Conservation (phyloP, 345 rosid genomes). For the Noccaea bulbosa region DNA sequence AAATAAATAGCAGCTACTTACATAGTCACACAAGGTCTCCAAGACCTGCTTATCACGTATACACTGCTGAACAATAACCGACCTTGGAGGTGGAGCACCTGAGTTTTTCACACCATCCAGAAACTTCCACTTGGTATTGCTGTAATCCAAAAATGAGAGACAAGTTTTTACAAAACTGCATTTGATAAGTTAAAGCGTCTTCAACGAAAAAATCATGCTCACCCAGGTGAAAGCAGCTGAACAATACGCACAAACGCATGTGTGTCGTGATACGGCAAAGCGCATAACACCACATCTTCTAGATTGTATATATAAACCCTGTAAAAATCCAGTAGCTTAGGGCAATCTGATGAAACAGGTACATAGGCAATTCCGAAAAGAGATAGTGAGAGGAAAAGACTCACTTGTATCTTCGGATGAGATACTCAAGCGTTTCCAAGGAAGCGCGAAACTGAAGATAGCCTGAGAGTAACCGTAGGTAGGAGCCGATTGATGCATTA, state of each 20-base stretch:
- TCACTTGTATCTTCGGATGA: constrained; percentile 90
- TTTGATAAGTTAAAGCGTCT: neutral
- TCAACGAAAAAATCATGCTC: constrained; percentile 28
- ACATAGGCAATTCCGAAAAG: constrained; percentile 4
- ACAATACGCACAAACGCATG: constrained; percentile 81
- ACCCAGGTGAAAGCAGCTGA: constrained; percentile 79
- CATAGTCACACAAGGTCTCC: constrained; percentile 81
- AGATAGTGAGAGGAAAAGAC: constrained; percentile 20
- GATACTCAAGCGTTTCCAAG: constrained; percentile 83
- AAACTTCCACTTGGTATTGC: constrained; percentile 91
- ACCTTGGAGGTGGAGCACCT: constrained; percentile 89
- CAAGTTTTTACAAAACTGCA: constrained; percentile 8
- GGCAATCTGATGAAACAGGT: neutral
- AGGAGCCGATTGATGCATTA: constrained; percentile 59
- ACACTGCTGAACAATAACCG: constrained; percentile 87
- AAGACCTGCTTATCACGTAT: constrained; percentile 79
- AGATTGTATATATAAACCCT: constrained; percentile 79
- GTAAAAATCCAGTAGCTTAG: constrained; percentile 41
- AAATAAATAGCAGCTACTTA: constrained; percentile 47
- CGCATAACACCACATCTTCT: constrained; percentile 80
- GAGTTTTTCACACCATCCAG: constrained; percentile 79
- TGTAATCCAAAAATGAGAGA: constrained; percentile 42
- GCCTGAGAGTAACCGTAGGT: constrained; percentile 69
- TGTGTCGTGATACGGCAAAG: constrained; percentile 87
- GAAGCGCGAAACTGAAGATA: constrained; percentile 67